Conservation (phyloP, 2,329 filamentous ascomycete genomes). For the Penicillium polonicum region DNA sequence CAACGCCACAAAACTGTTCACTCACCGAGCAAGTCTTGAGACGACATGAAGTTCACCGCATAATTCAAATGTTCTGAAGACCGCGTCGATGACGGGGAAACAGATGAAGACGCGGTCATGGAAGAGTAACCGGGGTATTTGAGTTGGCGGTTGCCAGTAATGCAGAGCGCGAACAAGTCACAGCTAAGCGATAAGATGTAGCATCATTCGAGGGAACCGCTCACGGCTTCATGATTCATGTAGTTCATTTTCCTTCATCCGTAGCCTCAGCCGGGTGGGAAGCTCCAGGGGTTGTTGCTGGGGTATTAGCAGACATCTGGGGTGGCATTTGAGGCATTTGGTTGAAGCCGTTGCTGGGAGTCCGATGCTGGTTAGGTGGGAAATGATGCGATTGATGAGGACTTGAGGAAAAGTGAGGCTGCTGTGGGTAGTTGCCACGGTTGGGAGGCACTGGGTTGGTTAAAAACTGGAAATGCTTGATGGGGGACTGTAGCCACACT, state of each 20-base stretch:
- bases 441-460: conserved; percentile 57
- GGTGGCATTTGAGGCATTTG: conserved; percentile 48
- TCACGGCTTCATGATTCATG: conserved; percentile 9
- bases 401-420: conserved; percentile 64
- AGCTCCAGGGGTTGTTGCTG: conserved; percentile 27
- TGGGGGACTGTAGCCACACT: conserved; percentile 45
- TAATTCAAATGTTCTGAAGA: conserved; percentile 4
- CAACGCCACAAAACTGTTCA: neutral
- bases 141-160: conserved; percentile 8
- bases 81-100: conserved; percentile 2
- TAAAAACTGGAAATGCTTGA: conserved; percentile 38
- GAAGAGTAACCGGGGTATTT: conserved; percentile 2
- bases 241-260: conserved; percentile 51
- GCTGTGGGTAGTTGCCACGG: conserved; percentile 58
- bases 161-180: conserved; percentile 4
- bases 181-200: conserved; percentile 5
- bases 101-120: conserved; percentile 5
- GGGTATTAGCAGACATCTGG: conserved; percentile 43
- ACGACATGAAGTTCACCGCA: conserved; percentile 6
- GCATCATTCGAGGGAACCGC: conserved; percentile 1
- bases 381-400: conserved; percentile 65
- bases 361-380: conserved; percentile 57
- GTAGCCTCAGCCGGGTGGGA: conserved; percentile 44
- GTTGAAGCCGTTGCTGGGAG: conserved; percentile 55
- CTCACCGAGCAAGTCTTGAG: conserved; percentile 13